These are phyloP conservation scores for Saururus chinensis DNA, from an alignment of 164 flowering plant species.

Conservation along the genomic window DNA sequence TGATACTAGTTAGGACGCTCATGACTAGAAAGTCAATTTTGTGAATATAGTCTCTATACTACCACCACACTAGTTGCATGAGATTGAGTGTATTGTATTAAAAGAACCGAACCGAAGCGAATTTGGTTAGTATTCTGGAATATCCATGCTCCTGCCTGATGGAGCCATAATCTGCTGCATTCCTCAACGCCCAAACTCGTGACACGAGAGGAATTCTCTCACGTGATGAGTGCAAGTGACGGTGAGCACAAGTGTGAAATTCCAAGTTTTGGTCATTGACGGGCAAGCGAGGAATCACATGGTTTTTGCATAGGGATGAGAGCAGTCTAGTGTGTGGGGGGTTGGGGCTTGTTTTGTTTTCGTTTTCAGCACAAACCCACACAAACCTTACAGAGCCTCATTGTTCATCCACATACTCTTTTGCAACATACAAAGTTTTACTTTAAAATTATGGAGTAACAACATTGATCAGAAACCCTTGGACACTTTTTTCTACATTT, in stretches of 20 bases:
- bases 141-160: not conserved
- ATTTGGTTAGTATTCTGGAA: not conserved
- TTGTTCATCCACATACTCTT: not conserved
- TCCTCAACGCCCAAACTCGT: not conserved
- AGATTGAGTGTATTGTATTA: not conserved
- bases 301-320: slow-evolving; percentile 3
- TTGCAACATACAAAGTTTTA: not conserved
- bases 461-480: too few species aligned
- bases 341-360: not conserved
- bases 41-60: too few species aligned
- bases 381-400: not conserved
- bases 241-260: not conserved
- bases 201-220: not conserved
- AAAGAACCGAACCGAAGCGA: too few species aligned
- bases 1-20: not conserved
- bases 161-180: not conserved
- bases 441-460: too few species aligned
- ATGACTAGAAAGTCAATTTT: too few species aligned
- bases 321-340: not conserved
- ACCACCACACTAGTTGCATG: not conserved
- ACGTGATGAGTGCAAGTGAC: not conserved
- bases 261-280: not conserved
- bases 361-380: not conserved
- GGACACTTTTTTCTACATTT: not conserved
- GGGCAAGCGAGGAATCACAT: slow-evolving; percentile 4